These are phyloP conservation scores for Dothiorella sarmentorum DNA, from an alignment of 2,329 filamentous ascomycete species.

Conservation along the genomic window DNA sequence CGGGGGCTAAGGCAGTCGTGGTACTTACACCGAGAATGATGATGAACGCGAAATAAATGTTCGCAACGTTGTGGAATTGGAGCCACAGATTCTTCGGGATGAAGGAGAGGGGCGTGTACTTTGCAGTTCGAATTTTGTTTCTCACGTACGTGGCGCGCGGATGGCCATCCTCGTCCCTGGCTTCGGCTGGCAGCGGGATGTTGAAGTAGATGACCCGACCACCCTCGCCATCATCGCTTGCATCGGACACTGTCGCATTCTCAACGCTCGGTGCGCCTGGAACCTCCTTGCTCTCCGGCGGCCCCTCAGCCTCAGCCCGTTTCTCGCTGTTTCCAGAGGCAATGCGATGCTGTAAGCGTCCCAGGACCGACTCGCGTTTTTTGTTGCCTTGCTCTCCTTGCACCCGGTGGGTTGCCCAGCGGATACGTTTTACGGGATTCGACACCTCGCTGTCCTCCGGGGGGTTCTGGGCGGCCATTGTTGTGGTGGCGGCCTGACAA, in stretches of 20 bases:
- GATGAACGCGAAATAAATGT: conserved; percentile 95
- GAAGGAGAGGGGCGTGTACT: conserved; percentile 94
- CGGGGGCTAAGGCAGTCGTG: neutral
- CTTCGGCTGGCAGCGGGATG: conserved; percentile 68
- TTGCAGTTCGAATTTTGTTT: conserved; percentile 97
- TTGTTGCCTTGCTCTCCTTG: conserved; percentile 68
- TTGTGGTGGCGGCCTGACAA: conserved; percentile 23
- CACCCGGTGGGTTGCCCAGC: conserved; percentile 95
- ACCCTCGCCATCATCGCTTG: conserved; percentile 25
- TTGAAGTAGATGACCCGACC: conserved; percentile 77
- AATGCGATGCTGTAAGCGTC: conserved; percentile 61
- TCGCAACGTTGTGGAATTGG: conserved; percentile 98
- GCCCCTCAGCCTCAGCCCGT: conserved; percentile 40
- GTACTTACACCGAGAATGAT: conserved; percentile 86
- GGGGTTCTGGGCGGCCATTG: conserved; percentile 29
- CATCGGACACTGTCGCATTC: conserved; percentile 33
- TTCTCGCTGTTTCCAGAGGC: conserved; percentile 60
- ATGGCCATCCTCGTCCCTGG: conserved; percentile 76
- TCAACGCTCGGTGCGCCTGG: conserved; percentile 25
- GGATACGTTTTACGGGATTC: conserved; percentile 69
- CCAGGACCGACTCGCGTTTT: conserved; percentile 81
- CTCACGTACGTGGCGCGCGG: conserved; percentile 68
- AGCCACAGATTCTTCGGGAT: conserved; percentile 95
- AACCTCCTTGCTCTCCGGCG: conserved; percentile 31
- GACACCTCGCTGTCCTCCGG: conserved; percentile 51